These are phyloP conservation scores for Coemansia sp. DNA, from an alignment of 192 early-diverging fungal species.

Conservation along the genomic window DNA sequence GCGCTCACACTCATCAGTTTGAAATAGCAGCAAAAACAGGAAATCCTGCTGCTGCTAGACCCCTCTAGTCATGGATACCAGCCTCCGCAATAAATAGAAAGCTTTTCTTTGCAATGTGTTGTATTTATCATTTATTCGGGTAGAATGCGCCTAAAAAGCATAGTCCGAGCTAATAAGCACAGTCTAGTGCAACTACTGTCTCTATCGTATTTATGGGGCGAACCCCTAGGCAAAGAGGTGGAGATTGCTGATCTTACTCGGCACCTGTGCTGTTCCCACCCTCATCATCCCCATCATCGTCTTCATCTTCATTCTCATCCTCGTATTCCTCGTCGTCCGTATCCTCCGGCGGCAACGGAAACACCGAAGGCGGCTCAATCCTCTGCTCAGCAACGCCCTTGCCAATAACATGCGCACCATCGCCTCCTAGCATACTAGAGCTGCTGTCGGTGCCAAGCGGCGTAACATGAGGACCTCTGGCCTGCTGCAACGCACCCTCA, in stretches of 20 bases:
- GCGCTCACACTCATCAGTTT: constrained; percentile 26
- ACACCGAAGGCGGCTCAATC: constrained; percentile 37
- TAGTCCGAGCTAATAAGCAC: neutral
- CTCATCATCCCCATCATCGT: neutral
- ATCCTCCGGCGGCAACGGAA: constrained; percentile 33
- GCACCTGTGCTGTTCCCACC: neutral
- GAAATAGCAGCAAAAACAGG: neutral
- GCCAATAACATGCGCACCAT: neutral
- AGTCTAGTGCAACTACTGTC: neutral
- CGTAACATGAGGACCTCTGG: neutral
- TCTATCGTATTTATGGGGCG: neutral
- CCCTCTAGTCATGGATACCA: constrained; percentile 20
- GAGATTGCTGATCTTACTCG: neutral
- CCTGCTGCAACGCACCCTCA: neutral
- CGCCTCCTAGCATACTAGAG: neutral
- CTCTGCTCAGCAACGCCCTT: neutral
- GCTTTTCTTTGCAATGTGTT: neutral
- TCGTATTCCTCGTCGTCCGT: constrained; percentile 10
- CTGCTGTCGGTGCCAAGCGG: neutral
- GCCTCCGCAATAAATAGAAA: constrained; percentile 11
- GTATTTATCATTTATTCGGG: neutral
- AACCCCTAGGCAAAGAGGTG: neutral
- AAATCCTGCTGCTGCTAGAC: neutral
- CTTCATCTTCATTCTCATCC: constrained; percentile 6
- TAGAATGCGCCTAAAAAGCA: neutral